These are phyloP conservation scores for Acacia concinna DNA, from an alignment of 331 rosid species.

Conservation along the genomic window DNA sequence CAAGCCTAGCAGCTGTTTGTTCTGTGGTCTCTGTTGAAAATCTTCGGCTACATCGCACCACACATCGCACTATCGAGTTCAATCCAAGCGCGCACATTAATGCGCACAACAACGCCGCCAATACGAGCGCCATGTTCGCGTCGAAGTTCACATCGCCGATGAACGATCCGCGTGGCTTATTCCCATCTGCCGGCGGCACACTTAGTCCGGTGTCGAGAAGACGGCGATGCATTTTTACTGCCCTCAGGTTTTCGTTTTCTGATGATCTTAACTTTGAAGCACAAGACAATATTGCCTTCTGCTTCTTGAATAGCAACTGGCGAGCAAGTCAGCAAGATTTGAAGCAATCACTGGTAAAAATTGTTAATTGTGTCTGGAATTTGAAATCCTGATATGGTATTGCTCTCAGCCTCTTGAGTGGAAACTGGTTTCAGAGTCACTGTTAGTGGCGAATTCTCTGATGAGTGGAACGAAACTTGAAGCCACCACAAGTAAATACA, in stretches of 20 bases:
- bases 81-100: constrained; percentile 70
- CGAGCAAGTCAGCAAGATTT: too few species aligned
- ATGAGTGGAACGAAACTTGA: neutral
- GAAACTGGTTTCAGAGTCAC: neutral
- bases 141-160: constrained; percentile 60
- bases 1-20: constrained; percentile 45
- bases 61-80: constrained; percentile 74
- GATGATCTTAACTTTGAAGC: neutral
- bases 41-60: constrained; percentile 52
- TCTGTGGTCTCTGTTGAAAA: constrained; percentile 49
- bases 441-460: neutral
- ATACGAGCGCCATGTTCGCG: constrained; percentile 75
- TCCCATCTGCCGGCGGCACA: constrained; percentile 40
- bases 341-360: neutral
- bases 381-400: neutral
- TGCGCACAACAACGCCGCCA: constrained; percentile 75
- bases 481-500: neutral
- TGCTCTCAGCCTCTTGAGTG: neutral
- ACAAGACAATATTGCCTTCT: neutral
- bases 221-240: constrained; percentile 32
- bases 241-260: neutral
- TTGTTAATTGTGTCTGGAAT: neutral
- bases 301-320: neutral
- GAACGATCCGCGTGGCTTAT: constrained; percentile 36
- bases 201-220: constrained; percentile 34